phyloP scores from a whole-genome alignment of 176 grass and related monocot genomes.

The Triticum monococcum region DNA sequence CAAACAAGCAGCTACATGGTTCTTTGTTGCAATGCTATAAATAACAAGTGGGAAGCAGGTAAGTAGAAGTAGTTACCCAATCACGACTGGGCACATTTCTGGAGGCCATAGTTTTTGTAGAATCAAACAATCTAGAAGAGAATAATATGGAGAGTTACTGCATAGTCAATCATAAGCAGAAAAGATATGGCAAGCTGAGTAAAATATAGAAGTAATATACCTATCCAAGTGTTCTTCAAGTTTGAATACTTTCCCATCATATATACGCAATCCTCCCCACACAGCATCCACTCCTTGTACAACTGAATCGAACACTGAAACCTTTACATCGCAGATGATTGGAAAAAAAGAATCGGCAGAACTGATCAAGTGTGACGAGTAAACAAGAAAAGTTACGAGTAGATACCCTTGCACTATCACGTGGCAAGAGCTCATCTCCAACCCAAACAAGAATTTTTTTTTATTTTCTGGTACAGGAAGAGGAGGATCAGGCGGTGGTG shows the following conservation, averaged over 20 bases:
- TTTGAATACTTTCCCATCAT: constrained; percentile 88
- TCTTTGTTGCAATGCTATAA: constrained; percentile 6
- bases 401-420: constrained; percentile 85
- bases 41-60: no score
- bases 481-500: constrained; percentile 57
- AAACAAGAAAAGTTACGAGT: not conserved
- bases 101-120: constrained; percentile 94
- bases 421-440: constrained; percentile 79
- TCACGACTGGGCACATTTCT: constrained; percentile 73
- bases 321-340: constrained; percentile 49
- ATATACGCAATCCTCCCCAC: constrained; percentile 93
- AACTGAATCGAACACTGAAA: constrained; percentile 96
- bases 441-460: constrained; percentile 92
- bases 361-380: constrained; percentile 5
- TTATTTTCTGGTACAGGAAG: constrained; percentile 85
- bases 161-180: constrained; percentile 1
- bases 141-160: constrained; percentile 3
- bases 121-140: constrained; percentile 80
- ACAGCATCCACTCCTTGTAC: constrained; percentile 99
- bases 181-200: not conserved
- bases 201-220: constrained; percentile 44
- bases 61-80: constrained; percentile 48
- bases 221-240: constrained; percentile 96
- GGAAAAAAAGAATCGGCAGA: constrained; percentile 24
- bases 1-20: not conserved